Evolutionary conservation across 495 filamentous ascomycete genomes (phyloP), one percentile per base, ranked within the genome.

Genomic region (Durotheca rogersii): DNA sequence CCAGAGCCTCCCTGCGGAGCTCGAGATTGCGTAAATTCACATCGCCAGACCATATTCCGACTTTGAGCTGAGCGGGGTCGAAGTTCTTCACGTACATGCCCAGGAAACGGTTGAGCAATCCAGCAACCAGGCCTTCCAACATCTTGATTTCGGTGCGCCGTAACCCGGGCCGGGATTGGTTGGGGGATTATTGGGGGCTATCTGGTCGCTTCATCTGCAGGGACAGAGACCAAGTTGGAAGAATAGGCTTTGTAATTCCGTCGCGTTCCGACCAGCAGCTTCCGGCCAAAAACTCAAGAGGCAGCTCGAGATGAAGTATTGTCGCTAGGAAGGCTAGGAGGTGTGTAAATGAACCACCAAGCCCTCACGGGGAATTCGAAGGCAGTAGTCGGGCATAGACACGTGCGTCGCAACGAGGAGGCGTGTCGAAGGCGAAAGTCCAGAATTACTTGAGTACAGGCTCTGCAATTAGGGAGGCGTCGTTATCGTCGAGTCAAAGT

Each of bases 11-110:
- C 36, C 84, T 83, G 44, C 90, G 88, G 21, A 98, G 79, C 69
- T 98, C 89, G 30, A 98, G 84, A 53, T 96, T 85, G 27, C 83
- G 83, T 19, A 98, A 79, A 69, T 90, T 91, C 63, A 97, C 92
- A 72, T 98, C 92, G 44, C 94, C 94, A 5, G 87, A 92, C 93
- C 92, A 98, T 56, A 97, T 96, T 45, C 93, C 93, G 47, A 97
- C 89, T 64, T 96, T 96, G 37, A 98, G 80, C 74, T 98, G 93
- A 56, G 85, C 88, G 14, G 91, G 85, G 67, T 98, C 92, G 65
- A 98, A 97, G 69, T 98, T 98, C 77, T 93, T 90, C 66, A 98
- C 90, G 73, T 97, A 97, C 83, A 97, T 96, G 74, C 94, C 94
- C 82, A 98, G 72, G 72, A 97, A 96, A 71, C 94, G 88, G 73